Evolutionary conservation across 2,329 filamentous ascomycete species (phyloP), one percentile per base, ranked within the genome.

Genomic region (Cladorrhinum sp.): DNA sequence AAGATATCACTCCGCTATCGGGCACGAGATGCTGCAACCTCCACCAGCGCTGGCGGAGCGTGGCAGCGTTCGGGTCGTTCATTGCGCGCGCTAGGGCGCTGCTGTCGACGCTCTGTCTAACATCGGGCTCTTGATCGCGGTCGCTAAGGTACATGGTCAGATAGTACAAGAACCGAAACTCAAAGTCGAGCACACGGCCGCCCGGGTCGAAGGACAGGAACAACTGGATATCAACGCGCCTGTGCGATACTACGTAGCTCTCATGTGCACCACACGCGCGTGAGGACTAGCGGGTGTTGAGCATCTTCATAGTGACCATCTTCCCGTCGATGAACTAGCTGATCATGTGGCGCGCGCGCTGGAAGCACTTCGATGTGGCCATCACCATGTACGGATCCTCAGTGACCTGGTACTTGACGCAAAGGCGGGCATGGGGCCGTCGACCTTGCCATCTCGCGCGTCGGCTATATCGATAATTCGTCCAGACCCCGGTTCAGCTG

Each of bases 241-340:
- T 20, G 45, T 68, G 65, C 3, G 38, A 51, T 16, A 54, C 53
- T 36, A 67, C 61, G 48, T 65, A 62, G 49, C 61, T 64, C 56
- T 69, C 67, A 55, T 68, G 67, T 4, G 67, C 67, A 55, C 66
- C 68, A 66, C 67, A 69, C 4, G 64, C 67, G 10, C 67, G 61
- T 4, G 55, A 59, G 25, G 61, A 66, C 66, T 66, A 68, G 2
- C 67, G 60, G 2, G 64, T 65, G 4, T 50, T 41, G 6, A 69
- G 60, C 27, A 69, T 32, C 38, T 62, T 65, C 25, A 60, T 32
- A 3, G 52, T 49, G 51, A 67, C 29, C 29, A 32, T 32, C 29
- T 32, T 32, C 29, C 29, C 29, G 29, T 32, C 29, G 29, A 32
- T 13, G 29, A 32, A 32, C 29, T 32, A 32, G 29, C 29, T 32